These are phyloP conservation scores for Pythium insidiosum DNA, from an alignment of 352 stramenopile species.

Conservation along the genomic window DNA sequence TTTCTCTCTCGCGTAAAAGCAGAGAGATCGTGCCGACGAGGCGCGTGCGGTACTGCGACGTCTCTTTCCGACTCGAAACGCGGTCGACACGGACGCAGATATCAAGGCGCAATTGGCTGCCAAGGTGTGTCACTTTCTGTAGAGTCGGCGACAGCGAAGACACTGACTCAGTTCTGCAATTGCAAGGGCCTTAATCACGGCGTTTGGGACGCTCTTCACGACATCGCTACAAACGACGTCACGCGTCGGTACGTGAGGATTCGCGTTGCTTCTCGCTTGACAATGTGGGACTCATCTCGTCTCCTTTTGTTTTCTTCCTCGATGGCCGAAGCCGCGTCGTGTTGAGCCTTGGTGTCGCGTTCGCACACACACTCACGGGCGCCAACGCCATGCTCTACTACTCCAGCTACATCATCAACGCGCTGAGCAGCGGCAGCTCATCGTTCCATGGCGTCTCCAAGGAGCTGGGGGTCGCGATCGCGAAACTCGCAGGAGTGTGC, in stretches of 20 bases:
- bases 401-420: slow-evolving; percentile 62
- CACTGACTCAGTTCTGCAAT: too few relatives aligned
- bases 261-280: too few relatives aligned
- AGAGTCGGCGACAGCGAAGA: too few relatives aligned
- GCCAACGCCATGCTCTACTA: slow-evolving; percentile 81
- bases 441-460: slow-evolving; percentile 24
- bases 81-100: slow-evolving; percentile 8
- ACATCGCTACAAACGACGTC: slow-evolving; percentile 25
- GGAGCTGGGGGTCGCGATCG: slow-evolving; percentile 52
- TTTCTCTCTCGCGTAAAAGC: background rate
- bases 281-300: too few relatives aligned
- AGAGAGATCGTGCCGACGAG: slow-evolving; percentile 45
- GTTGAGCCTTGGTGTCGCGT: slow-evolving; percentile 43
- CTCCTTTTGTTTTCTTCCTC: too few relatives aligned
- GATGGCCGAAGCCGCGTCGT: slow-evolving; percentile 41
- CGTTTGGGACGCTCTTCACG: slow-evolving; percentile 23
- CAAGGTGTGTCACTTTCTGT: too few relatives aligned
- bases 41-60: slow-evolving; percentile 22
- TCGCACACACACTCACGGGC: slow-evolving; percentile 57
- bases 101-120: slow-evolving; percentile 17
- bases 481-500: slow-evolving; percentile 57
- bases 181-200: slow-evolving; percentile 28
- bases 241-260: slow-evolving; percentile 23
- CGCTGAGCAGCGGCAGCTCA: slow-evolving; percentile 11
- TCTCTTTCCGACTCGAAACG: slow-evolving; percentile 13